Evolutionary conservation across 2,329 filamentous ascomycete species (phyloP), one percentile per base, ranked within the genome.

Genomic region (Thermomyces lanuginosus): DNA sequence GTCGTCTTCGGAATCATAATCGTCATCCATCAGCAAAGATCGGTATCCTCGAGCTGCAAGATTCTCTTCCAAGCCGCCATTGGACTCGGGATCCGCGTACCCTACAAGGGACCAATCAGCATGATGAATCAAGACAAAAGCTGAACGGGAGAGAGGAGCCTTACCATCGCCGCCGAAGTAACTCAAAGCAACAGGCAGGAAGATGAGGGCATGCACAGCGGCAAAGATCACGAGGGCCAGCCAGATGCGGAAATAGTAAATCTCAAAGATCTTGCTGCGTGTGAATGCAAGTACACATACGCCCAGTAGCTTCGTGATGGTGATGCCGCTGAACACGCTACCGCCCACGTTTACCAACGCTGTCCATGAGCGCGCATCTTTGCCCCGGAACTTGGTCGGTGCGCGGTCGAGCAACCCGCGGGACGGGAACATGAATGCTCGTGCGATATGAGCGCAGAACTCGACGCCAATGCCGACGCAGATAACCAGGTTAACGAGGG

Each of bases 211-310:
- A 51, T 98, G 89, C 6, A 75, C 66, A 5, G 81, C 81, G 2
- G 84, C 91, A 51, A 92, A 86, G 6, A 91, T 51, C 7, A 98
- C 84, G 29, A 98, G 67, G 5, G 84, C 77, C 10, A 93, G 61
- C 89, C 89, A 98, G 22, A 98, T 79, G 22, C 89, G 70, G 65
- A 98, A 98, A 56, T 98, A 98, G 58, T 98, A 98, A 31, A 98
- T 82, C 60, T 98, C 91, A 44, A 98, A 98, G 46, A 98, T 98
- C 69, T 95, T 98, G 52, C 81, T 92, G 27, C 80, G 64, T 5
- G 89, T 98, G 45, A 93, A 98, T 0, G 89, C 89, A 11, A 98
- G 62, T 18, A 98, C 89, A 23, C 68, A 76, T 1, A 98, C 86
- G 3, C 89, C 89, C 2, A 98, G 61, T 1, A 98, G 66, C 55